Base-by-base conservation (phyloP, 345 rosid species). In the Boechera retrofracta region DNA sequence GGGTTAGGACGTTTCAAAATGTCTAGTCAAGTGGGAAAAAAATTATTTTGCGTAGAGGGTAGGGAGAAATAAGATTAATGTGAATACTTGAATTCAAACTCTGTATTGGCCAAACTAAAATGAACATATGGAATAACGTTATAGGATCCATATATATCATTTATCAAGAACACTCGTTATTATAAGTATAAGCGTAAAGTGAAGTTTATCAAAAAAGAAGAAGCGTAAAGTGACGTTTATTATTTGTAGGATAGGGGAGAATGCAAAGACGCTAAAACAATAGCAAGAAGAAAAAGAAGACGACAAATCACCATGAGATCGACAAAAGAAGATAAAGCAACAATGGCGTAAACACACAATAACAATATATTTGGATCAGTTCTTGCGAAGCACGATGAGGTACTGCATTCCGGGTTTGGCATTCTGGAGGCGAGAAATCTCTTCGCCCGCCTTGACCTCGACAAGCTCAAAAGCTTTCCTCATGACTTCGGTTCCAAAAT, bases 391-490 rank as follows among this genome's bases (percentile, higher is more conserved):
- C 33, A 72, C 60, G 29, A 72, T 59, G 8, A 72, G 39, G 60
- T 72, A 72, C 2, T 72, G 60, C 68, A 72, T 72, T 24, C 76
- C 68, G 0, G 68, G 76, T 36, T 72, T 61, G 31, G 68, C 60
- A 9, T 72, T 72, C 1, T 41, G 15, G 56, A 73, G 15, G 15
- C 44, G 70, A 64, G 71, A 12, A 13, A 73, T 2, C 3, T 64
- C 35, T 66, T 74, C 2, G 5, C 18, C 51, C 4, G 41, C 59
- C 66, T 75, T 75, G 10, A 0, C 51, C 51, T 75, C 78, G 21
- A 67, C 11, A 4, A 66, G 73, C 5, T 66, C 73, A 36, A 67
- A 65, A 29, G 32, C 48, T 48, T 75, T 75, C n/a, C 13, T 48
- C 31, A 58, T 36, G 11, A 21, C 18, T 1, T 75, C 44, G 0